These are phyloP conservation scores for Lagerstroemia speciosa DNA, from an alignment of 345 rosid species.

Conservation along the genomic window DNA sequence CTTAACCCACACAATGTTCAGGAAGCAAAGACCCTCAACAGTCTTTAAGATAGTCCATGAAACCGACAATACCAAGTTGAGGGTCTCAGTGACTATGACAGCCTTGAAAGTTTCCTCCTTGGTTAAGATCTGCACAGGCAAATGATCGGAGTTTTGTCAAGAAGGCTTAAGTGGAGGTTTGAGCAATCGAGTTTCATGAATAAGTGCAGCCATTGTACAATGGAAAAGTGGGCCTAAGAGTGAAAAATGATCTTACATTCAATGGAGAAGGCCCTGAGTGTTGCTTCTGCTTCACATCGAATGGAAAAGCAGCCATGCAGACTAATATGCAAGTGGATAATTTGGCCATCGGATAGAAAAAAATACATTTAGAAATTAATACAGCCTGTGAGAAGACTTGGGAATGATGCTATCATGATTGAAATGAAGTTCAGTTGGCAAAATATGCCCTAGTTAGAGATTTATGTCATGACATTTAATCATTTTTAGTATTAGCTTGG, in stretches of 20 bases:
- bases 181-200: too few relatives aligned
- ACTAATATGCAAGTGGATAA: slow-evolving; percentile 6
- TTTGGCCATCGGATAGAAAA: not conserved
- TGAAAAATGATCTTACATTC: not conserved
- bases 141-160: not conserved
- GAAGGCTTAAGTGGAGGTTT: too few relatives aligned
- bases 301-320: not conserved
- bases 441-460: too few relatives aligned
- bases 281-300: not conserved
- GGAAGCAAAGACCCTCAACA: slow-evolving; percentile 57
- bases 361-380: not conserved
- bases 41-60: too few relatives aligned
- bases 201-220: not conserved
- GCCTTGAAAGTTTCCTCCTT: slow-evolving; percentile 89
- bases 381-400: too few relatives aligned
- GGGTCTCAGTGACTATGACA: slow-evolving; percentile 68
- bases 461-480: too few relatives aligned
- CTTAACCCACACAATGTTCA: slow-evolving; percentile 84
- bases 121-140: slow-evolving; percentile 48
- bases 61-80: slow-evolving; percentile 77
- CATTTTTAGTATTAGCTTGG: too few relatives aligned
- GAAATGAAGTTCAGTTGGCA: too few relatives aligned
- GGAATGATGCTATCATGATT: too few relatives aligned
- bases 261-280: not conserved
- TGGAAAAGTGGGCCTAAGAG: not conserved